phyloP scores from a whole-genome alignment of 2,329 filamentous ascomycete species.

The Fusarium oxysporum region DNA sequence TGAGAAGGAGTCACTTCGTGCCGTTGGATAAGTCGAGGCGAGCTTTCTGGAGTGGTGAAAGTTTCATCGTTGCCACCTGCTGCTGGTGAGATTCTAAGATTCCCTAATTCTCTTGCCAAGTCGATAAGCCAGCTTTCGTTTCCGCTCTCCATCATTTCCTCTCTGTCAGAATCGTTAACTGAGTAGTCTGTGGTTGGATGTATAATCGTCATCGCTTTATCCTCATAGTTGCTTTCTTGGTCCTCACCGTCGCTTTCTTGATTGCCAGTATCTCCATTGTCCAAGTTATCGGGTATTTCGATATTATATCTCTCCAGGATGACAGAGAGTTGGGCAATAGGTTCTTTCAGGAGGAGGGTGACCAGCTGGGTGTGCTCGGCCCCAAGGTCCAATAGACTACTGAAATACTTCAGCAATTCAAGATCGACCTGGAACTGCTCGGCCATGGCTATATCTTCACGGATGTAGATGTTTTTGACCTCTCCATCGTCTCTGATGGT shows the following conservation, averaged over 20 bases:
- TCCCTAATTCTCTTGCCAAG: not conserved
- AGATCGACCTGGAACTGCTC: not conserved
- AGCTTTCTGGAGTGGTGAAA: not conserved
- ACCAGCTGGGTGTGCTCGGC: not conserved
- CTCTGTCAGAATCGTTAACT: not conserved
- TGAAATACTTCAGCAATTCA: not conserved
- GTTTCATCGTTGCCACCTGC: not conserved
- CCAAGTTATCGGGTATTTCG: accelerated
- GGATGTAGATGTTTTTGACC: not conserved
- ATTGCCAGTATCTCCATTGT: not conserved
- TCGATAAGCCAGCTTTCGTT: not conserved
- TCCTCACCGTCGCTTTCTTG: not conserved
- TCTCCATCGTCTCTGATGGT: accelerated
- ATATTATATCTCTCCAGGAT: accelerated
- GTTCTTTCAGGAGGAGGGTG: not conserved
- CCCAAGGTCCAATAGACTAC: not conserved
- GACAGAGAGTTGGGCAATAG: accelerated
- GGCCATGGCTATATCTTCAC: not conserved
- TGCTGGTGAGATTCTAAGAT: not conserved
- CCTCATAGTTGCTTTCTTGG: not conserved
- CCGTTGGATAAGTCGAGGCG: not conserved
- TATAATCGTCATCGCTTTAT: not conserved
- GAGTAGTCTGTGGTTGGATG: not conserved
- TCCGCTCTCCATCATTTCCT: not conserved
- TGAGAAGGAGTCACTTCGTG: not conserved